Conservation (phyloP, 768 basidiomycete genomes). For the Cystobasidium tubakii region DNA sequence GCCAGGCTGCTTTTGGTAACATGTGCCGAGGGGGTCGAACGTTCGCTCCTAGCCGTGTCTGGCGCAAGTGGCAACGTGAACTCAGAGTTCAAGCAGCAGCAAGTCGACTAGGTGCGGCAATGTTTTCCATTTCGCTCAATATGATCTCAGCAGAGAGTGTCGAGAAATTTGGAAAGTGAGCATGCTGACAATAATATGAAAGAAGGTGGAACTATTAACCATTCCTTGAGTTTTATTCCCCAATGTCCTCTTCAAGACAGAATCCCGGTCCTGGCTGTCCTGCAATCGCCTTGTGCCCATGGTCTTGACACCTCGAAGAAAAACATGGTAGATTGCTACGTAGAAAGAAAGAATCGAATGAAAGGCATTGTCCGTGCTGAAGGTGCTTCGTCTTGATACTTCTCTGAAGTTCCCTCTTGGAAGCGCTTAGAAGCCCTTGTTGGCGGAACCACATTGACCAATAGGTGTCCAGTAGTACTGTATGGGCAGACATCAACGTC, state of each 20-base stretch:
- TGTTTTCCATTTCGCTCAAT: no score
- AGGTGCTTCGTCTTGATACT: no score
- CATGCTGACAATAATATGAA: neutral
- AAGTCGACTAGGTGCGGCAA: no score
- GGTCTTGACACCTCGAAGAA: no score
- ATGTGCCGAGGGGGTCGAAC: slow-evolving; percentile 99
- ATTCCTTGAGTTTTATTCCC: neutral
- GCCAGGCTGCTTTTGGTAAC: slow-evolving; percentile 99
- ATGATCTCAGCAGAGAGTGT: no score
- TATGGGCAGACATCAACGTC: neutral
- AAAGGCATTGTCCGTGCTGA: no score
- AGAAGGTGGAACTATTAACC: neutral
- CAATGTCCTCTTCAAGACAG: neutral
- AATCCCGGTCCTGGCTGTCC: no score
- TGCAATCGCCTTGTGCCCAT: no score
- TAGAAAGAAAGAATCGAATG: no score
- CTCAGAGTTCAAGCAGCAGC: no score
- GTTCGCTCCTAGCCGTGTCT: slow-evolving; percentile 99
- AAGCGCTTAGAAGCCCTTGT: slow-evolving; percentile 19
- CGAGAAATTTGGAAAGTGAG: no score
- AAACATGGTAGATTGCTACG: no score
- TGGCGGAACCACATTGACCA: slow-evolving; percentile 32
- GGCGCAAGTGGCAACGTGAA: slow-evolving; percentile 98
- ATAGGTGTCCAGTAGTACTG: slow-evolving; percentile 25
- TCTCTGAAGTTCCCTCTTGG: neutral